Base-by-base conservation (phyloP, 2,329 filamentous ascomycete species). In the Clarireedia hainanense region DNA sequence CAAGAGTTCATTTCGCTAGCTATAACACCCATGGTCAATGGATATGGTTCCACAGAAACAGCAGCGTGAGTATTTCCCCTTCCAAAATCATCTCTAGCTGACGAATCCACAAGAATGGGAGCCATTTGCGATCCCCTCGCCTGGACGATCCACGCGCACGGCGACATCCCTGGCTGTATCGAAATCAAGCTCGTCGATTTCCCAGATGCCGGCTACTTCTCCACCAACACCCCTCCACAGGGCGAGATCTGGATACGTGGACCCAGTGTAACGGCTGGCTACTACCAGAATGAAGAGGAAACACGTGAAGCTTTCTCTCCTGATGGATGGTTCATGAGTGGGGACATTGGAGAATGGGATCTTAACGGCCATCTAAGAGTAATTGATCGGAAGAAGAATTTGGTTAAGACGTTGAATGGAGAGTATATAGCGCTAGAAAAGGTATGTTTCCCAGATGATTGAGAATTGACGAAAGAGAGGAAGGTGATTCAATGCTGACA, bases 371-470 rank as follows among this genome's bases (percentile, higher is more conserved):
- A 95, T 67, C 89, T 95, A 65, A 96, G 85, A 74, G 92, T 96
- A 68, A 95, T 91, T 1, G 91, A 96, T 68, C 85, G 65, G 20
- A 56, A 56, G 50, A 56, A 56, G 17, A 52, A 56, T 20, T 20
- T 53, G 9, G 55, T 52, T 1, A 53, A 56, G 83, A 91, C 94
- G 59, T 81, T 90, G 61, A 90, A 91, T 59, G 92, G 92, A 63
- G 92, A 97, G 77, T 97, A 97, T 74, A 95, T 97, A 71, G 92
- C 92, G 23, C 80, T 97, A 6, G 92, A 97, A 76, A 96, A 91
- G 68, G 68, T 62, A 58, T 40, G 34, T 55, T 10, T 3, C 12
- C 10, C 30, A 34, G 30, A 34, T 12, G 10, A 10, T 34, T 34
- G 30, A 34, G 30, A 12, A 34, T 4, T 9, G 30, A 10, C 7